Percentiles rank a stretch among this genome's conserved stretches.
These are phyloP conservation scores for Polysphondylium violaceum DNA, from an alignment of 78 protist genomes.

Conservation along the genomic window DNA sequence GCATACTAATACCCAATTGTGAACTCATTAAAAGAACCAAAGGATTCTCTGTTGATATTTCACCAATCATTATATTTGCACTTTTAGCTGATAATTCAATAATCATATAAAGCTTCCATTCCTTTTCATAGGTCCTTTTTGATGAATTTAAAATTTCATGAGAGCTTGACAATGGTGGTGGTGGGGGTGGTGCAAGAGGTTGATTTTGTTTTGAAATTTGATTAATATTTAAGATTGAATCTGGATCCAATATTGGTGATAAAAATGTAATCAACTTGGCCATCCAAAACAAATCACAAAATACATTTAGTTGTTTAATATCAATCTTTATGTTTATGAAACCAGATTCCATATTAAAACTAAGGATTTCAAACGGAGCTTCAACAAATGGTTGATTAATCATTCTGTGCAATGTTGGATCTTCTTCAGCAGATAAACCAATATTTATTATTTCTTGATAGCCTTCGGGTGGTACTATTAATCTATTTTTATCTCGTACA, in stretches of 20 bases:
- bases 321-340: constrained; percentile 11
- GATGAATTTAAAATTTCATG: no score
- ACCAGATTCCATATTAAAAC: not conserved
- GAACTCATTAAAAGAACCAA: constrained; percentile 29
- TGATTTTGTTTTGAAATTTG: not conserved
- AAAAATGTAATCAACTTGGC: constrained; percentile 23
- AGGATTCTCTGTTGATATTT: not conserved
- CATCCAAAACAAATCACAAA: constrained; percentile 55
- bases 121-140: not conserved
- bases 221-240: not conserved
- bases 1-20: not conserved
- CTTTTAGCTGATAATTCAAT: not conserved
- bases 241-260: constrained; percentile 57
- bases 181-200: constrained; percentile 3
- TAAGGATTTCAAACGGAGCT: not conserved
- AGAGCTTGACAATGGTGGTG: constrained; percentile 5
- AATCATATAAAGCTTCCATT: constrained; percentile 30
- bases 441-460: constrained; percentile 31
- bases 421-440: not conserved
- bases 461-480: not conserved
- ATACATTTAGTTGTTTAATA: constrained; percentile 11
- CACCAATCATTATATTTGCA: constrained; percentile 65
- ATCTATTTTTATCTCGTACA: constrained; percentile 29
- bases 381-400: constrained; percentile 5
- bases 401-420: not conserved